Conservation (phyloP, 805 yeast species). For the Blastobotrys americana region DNA sequence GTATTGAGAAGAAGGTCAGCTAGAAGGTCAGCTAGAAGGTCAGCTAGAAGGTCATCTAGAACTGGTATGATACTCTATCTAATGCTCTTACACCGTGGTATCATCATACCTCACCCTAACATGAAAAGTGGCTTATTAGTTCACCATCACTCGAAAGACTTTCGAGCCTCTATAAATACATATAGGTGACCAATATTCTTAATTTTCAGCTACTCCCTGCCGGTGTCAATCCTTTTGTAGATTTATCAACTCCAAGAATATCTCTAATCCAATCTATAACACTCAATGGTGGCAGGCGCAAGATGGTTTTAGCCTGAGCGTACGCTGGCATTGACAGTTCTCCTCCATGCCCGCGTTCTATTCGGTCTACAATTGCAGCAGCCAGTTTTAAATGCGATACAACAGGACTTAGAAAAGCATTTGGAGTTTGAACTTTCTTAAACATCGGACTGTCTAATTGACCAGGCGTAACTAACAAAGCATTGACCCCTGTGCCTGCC, state of each 20-base stretch:
- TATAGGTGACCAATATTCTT: too few species aligned
- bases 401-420: slow-evolving; percentile 71
- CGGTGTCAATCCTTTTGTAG: background rate
- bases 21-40: too few species aligned
- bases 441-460: slow-evolving; percentile 76
- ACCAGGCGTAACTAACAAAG: slow-evolving; percentile 79
- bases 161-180: too few species aligned
- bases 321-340: slow-evolving; percentile 17
- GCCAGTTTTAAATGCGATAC: slow-evolving; percentile 68
- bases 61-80: too few species aligned
- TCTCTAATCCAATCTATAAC: slow-evolving; percentile 11
- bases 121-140: too few species aligned
- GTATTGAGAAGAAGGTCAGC: background rate
- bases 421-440: slow-evolving; percentile 65
- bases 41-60: too few species aligned
- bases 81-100: too few species aligned
- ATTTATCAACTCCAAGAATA: slow-evolving; percentile 15
- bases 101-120: too few species aligned
- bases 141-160: too few species aligned
- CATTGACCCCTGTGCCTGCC: slow-evolving; percentile 44
- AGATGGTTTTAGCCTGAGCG: slow-evolving; percentile 11
- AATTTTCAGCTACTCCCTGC: too few species aligned
- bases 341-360: slow-evolving; percentile 43
- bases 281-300: slow-evolving; percentile 12
- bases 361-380: slow-evolving; percentile 43